Conservation (phyloP, 176 grass and related monocot species). For the Thalia dealbata region DNA sequence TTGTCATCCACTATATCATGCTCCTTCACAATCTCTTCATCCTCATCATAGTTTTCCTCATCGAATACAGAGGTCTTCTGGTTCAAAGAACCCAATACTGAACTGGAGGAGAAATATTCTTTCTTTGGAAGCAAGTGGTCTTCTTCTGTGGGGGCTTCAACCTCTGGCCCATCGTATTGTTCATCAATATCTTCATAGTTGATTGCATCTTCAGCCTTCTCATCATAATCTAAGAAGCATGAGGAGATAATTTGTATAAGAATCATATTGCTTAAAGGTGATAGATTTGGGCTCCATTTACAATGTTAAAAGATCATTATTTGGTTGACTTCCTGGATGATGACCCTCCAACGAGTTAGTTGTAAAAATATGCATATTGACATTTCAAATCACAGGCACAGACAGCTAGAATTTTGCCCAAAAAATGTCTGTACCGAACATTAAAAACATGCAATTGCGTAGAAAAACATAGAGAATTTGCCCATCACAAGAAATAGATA, state of each 20-base stretch:
- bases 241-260: conserved; percentile 3
- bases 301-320: background rate
- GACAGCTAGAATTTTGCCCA: background rate
- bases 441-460: background rate
- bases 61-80: conserved; percentile 65
- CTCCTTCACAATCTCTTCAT: conserved; percentile 36
- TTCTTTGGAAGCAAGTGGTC: conserved; percentile 74
- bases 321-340: background rate
- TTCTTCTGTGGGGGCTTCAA: conserved; percentile 71
- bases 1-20: conserved; percentile 24
- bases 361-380: background rate
- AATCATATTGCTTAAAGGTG: conserved; percentile 18
- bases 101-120: conserved; percentile 71
- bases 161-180: conserved; percentile 98
- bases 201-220: conserved; percentile 95
- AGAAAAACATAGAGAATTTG: background rate
- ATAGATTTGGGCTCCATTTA: background rate
- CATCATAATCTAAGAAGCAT: conserved; percentile 71
- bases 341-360: background rate
- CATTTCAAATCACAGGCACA: background rate
- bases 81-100: conserved; percentile 35
- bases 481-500: no score
- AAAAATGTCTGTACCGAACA: background rate
- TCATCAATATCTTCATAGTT: conserved; percentile 99
- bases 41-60: conserved; percentile 81